Evolutionary conservation across 169 alveolate genomes (phyloP).

Genomic region (Toxoplasma gondii): DNA sequence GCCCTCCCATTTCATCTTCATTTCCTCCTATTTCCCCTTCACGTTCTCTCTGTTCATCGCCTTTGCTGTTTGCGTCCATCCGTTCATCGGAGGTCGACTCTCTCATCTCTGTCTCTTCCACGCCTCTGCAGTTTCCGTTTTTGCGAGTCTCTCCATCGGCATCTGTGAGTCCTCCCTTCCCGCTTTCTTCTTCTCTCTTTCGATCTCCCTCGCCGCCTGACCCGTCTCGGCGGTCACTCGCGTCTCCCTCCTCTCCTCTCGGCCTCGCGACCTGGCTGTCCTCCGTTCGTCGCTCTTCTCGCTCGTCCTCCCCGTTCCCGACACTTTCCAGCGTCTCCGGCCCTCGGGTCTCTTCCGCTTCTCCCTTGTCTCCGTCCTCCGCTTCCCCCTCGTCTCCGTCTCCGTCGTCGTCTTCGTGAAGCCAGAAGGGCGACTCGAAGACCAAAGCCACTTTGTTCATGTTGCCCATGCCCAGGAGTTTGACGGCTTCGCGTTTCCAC

Average conservation of each 20-base stretch:
- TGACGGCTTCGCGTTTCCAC: constrained; percentile 41
- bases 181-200: no score
- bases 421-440: constrained; percentile 41
- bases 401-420: background rate
- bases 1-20: no score
- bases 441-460: constrained; percentile 38
- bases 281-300: background rate
- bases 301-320: background rate
- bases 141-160: no score
- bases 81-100: no score
- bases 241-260: background rate
- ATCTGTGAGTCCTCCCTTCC: no score
- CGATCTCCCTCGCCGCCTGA: no score
- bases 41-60: no score
- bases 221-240: background rate
- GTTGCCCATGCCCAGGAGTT: constrained; percentile 47
- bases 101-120: no score
- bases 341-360: background rate
- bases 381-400: background rate
- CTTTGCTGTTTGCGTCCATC: no score
- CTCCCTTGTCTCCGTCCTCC: constrained; percentile 15
- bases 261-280: background rate
- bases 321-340: background rate
- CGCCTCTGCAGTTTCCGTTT: no score
- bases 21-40: no score